Evolutionary conservation across 805 yeast genomes (phyloP).

Genomic region (Nakazawaea holstii): DNA sequence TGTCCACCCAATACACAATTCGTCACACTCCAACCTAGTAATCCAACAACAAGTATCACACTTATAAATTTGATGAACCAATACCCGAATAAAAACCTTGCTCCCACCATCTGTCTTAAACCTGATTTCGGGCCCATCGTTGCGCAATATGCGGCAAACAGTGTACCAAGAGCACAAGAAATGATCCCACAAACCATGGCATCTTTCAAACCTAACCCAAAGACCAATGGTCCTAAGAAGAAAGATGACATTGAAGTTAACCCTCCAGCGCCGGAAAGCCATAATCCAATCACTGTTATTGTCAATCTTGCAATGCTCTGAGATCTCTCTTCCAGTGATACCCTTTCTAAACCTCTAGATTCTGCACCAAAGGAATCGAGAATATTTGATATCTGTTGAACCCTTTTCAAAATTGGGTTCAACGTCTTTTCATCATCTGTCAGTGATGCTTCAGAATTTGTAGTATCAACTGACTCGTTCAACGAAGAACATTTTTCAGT

Average conservation of each 20-base stretch:
- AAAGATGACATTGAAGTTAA: conserved; percentile 86
- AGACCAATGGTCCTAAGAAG: conserved; percentile 68
- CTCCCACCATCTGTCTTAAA: conserved; percentile 81
- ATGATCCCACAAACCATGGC: conserved; percentile 56
- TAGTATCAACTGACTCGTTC: too few species aligned
- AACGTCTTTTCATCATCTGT: neutral
- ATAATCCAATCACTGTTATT: conserved; percentile 58
- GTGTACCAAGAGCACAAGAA: conserved; percentile 65
- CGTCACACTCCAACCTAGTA: conserved; percentile 92
- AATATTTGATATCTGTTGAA: conserved; percentile 20
- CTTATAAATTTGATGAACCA: conserved; percentile 77
- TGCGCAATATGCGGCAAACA: conserved; percentile 77
- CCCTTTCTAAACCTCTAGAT: conserved; percentile 73
- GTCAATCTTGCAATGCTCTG: conserved; percentile 13
- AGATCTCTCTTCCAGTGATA: conserved; percentile 51
- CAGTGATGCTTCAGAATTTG: neutral
- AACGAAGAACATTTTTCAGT: too few species aligned
- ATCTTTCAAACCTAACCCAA: conserved; percentile 63
- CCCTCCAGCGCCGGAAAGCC: conserved; percentile 86
- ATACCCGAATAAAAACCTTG: conserved; percentile 80
- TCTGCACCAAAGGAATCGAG: conserved; percentile 64
- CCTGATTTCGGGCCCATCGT: conserved; percentile 91
- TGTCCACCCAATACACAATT: conserved; percentile 88
- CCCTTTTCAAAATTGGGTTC: neutral
- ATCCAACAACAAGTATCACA: conserved; percentile 66